Evolutionary conservation across 2,329 filamentous ascomycete species (phyloP), one percentile per base, ranked within the genome.

Genomic region (Alternaria angustiovoidea): DNA sequence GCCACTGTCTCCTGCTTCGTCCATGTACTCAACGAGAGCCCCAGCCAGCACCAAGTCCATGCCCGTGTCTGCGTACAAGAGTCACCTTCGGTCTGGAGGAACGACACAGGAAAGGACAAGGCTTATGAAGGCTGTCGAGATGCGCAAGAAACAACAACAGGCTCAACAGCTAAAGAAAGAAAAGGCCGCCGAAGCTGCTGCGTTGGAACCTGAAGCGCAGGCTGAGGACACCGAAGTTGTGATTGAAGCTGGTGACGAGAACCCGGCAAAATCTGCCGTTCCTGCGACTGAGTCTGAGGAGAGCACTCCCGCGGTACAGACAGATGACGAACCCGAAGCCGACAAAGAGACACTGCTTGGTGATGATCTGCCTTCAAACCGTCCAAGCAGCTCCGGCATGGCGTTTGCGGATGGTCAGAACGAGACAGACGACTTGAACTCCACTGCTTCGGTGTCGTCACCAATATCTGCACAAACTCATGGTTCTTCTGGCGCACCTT

Each of bases 101-200:
- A 90, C 96, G 71, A 93, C 92, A 1, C 92, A 92, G 0, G 95
- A 99, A 78, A 98, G 96, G 81, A 88, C 92, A 62, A 87, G 95
- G 55, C 83, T 99, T 64, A 94, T 97, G 92, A 97, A 96, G 81
- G 95, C 95, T 7, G 86, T 97, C 81, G 91, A 97, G 78, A 80
- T 97, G 68, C 87, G 94, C 53, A 95, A 96, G 79, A 93, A 91
- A 79, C 93, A 93, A 77, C 88, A 89, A 73, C 70, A 78, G 57
- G 46, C 46, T 8, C 46, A 49, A 49, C 68, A 71, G 65, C 71
- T 49, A 14, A 12, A 75, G 62, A 58, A 77, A 57, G 66, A 63
- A 39, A 69, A 47, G 49, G 42, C 61, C 24, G 64, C 65, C 24
- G 68, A 58, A 32, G 57, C 51, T 16, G 57, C 57, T 32, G 41